These are phyloP conservation scores for Adansonia madagascariensis DNA, from an alignment of 441 rosid species.

Conservation along the genomic window DNA sequence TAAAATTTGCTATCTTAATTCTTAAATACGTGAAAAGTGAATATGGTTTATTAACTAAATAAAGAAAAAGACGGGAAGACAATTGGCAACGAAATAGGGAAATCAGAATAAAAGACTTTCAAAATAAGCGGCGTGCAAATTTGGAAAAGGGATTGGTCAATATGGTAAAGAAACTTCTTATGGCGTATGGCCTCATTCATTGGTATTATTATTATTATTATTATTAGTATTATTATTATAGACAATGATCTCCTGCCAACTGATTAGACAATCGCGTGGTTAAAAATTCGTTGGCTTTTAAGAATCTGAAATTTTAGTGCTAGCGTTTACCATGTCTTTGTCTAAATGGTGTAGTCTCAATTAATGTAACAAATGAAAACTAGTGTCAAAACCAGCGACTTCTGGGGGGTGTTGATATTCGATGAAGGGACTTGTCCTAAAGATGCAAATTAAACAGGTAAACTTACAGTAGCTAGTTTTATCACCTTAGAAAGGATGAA, in stretches of 20 bases:
- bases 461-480: not conserved
- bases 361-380: not conserved
- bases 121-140: not conserved
- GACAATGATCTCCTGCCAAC: not conserved
- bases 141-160: not conserved
- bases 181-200: not conserved
- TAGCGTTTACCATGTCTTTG: not conserved
- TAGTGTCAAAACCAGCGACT: not conserved
- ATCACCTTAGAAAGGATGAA: not conserved
- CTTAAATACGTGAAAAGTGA: slow-evolving; percentile 2
- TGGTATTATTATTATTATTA: not conserved
- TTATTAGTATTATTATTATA: not conserved
- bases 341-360: not conserved
- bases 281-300: not conserved
- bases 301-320: not conserved
- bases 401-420: not conserved
- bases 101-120: not conserved
- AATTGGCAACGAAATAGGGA: not conserved
- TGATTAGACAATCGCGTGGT: not conserved
- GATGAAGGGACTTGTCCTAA: not conserved
- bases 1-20: not conserved
- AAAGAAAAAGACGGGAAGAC: not conserved
- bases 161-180: not conserved
- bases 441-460: not conserved
- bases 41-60: not conserved